Evolutionary conservation across 495 filamentous ascomycete species (phyloP).

Genomic region (Saxophila tyrrhenica): DNA sequence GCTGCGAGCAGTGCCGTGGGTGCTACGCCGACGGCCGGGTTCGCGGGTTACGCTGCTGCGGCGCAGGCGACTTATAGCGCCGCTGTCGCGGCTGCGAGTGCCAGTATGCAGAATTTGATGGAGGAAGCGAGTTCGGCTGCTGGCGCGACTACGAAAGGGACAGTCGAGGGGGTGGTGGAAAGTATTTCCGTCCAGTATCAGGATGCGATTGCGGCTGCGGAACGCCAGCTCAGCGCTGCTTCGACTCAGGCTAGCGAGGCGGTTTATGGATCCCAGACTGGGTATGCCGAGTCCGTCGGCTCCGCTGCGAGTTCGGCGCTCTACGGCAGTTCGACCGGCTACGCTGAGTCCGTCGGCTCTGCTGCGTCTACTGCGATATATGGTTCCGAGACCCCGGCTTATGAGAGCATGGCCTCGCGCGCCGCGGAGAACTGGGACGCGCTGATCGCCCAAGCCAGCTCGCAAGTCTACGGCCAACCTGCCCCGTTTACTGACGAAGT

Average conservation of each 20-base stretch:
- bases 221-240: conserved; percentile 27
- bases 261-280: conserved; percentile 34
- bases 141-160: conserved; percentile 31
- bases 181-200: conserved; percentile 39
- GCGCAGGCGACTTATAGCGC: conserved; percentile 39
- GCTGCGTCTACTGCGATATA: conserved; percentile 31
- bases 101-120: conserved; percentile 37
- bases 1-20: conserved; percentile 50
- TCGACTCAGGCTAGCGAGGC: conserved; percentile 30
- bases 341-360: conserved; percentile 29
- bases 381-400: conserved; percentile 36
- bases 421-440: conserved; percentile 55
- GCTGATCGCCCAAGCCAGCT: conserved; percentile 53
- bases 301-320: conserved; percentile 32
- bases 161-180: conserved; percentile 34
- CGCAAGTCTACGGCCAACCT: conserved; percentile 62
- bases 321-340: conserved; percentile 32
- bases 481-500: conserved; percentile 51
- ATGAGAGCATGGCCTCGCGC: conserved; percentile 38
- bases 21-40: conserved; percentile 36
- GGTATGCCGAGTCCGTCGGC: conserved; percentile 26
- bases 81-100: conserved; percentile 38
- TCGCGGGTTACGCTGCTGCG: conserved; percentile 28
- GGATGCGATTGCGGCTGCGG: conserved; percentile 40
- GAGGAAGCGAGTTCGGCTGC: conserved; percentile 19